Evolutionary conservation across 2,329 filamentous ascomycete species (phyloP).

Genomic region (Colletotrichum gloeosporioides): DNA sequence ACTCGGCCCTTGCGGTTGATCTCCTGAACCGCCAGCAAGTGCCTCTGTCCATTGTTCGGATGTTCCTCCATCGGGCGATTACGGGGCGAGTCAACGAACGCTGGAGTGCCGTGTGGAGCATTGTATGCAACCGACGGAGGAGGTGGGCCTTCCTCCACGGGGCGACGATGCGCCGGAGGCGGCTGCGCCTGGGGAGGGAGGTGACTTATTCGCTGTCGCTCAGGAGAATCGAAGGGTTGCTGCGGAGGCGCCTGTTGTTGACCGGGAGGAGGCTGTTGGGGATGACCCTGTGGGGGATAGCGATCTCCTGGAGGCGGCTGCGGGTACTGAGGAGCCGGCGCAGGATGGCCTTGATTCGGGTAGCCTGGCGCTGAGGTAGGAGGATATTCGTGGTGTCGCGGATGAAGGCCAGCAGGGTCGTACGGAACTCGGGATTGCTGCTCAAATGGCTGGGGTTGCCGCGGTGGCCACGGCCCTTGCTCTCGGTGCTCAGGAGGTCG

Average conservation of each 20-base stretch:
- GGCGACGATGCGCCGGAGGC: constrained; percentile 43
- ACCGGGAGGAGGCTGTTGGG: constrained; percentile 29
- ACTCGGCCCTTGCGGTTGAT: constrained; percentile 82
- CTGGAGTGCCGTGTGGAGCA: constrained; percentile 43
- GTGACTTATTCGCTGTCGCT: constrained; percentile 30
- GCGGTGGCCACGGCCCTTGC: constrained; percentile 28
- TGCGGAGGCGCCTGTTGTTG: background rate
- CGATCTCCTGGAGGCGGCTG: constrained; percentile 30
- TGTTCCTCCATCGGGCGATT: constrained; percentile 55
- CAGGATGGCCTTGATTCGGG: constrained; percentile 34
- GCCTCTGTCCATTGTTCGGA: constrained; percentile 63
- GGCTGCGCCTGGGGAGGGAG: constrained; percentile 35
- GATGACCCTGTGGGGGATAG: constrained; percentile 31
- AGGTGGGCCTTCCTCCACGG: constrained; percentile 53
- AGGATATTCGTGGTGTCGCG: constrained; percentile 54
- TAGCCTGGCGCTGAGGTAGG: constrained; percentile 45
- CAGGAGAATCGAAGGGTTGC: constrained; percentile 34
- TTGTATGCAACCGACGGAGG: constrained; percentile 58
- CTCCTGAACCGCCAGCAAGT: constrained; percentile 79
- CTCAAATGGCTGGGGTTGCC: constrained; percentile 45
- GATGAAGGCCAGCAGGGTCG: constrained; percentile 46
- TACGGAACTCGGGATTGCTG: constrained; percentile 43
- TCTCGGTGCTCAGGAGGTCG: constrained; percentile 49
- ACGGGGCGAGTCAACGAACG: constrained; percentile 47
- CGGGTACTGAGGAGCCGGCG: constrained; percentile 25